These are phyloP conservation scores for Neurospora sp. DNA, from an alignment of 495 filamentous ascomycete species.

Conservation along the genomic window DNA sequence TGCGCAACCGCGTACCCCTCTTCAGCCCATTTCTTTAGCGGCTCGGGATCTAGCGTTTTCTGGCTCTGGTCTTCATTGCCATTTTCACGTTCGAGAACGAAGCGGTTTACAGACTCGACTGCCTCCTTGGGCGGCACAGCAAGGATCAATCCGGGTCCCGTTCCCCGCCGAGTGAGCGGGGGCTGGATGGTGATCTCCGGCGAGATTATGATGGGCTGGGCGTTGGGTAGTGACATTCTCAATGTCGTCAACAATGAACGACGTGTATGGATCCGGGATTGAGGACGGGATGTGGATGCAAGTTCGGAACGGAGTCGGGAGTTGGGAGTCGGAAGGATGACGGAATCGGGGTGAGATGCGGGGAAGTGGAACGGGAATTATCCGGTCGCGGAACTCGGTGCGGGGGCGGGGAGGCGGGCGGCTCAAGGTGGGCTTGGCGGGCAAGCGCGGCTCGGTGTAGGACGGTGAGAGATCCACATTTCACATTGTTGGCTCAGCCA, in stretches of 20 bases:
- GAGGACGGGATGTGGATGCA: not conserved
- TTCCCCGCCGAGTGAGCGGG: conserved; percentile 45
- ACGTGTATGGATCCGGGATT: not conserved
- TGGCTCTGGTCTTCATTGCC: not conserved
- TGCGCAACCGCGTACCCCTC: conserved; percentile 45
- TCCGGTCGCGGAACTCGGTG: not conserved
- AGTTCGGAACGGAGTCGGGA: not conserved
- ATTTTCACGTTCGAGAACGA: not conserved
- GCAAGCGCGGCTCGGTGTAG: not conserved
- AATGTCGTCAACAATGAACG: not conserved
- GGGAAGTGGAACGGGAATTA: not conserved
- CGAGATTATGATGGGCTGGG: not conserved
- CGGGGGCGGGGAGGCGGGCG: not conserved
- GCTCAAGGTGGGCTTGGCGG: not conserved
- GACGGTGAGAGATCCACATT: not conserved
- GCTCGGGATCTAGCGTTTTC: conserved; percentile 33
- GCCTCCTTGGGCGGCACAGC: conserved; percentile 4
- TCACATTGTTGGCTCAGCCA: not conserved
- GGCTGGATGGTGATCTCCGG: conserved; percentile 28
- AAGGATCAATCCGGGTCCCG: conserved; percentile 45
- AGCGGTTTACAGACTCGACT: not conserved
- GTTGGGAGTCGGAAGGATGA: not conserved
- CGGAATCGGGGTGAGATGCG: not conserved
- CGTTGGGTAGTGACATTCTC: not conserved
- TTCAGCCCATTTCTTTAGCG: conserved; percentile 48